Evolutionary conservation across 2,329 filamentous ascomycete genomes (phyloP), one percentile per base, ranked within the genome.

Genomic region (Pleochaeta shiraiana): DNA sequence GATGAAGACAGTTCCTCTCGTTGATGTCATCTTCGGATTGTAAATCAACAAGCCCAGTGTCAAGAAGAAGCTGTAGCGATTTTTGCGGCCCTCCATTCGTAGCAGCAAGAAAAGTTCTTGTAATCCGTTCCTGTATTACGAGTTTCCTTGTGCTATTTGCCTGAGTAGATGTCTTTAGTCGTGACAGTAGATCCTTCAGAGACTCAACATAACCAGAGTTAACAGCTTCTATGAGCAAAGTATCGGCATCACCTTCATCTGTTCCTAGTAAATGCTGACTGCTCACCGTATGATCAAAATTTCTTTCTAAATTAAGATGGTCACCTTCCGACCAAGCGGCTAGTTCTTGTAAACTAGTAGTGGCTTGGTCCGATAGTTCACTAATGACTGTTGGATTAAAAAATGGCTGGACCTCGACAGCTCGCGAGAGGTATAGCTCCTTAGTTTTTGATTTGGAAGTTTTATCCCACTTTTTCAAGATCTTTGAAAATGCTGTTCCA

Each of bases 401-500:
- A 75, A 95, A 97, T 6, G 93, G 93, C 72, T 97, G 93, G 7
- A 97, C 91, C 74, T 98, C 93, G 67, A 98, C 92, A 9, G 93
- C 93, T 66, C 93, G 83, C 11, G 95, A 95, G 39, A 98, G 84
- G 73, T 97, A 98, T 47, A 97, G 82, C 76, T 97, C 93, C 75
- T 98, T 98, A 66, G 93, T 96, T 74, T 92, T 92, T 63, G 92
- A 97, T 80, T 97, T 98, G 69, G 92, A 96, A 0, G 91, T 96
- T 81, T 98, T 98, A 77, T 98, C 93, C 93, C 93, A 98, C 82
- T 98, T 98, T 77, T 98, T 98, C 68, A 98, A 78, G 66, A 98
- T 98, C 75, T 98, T 98, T 31, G 92, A 96, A 74, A 97, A 96
- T 19, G 91, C 93, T 1, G 90, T 96, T 71, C 93, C 92, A 73